Percentiles rank a stretch among this genome's conserved stretches.
Conservation (phyloP, 1,139 yeast species). For the Yamadazyma diospyri region DNA sequence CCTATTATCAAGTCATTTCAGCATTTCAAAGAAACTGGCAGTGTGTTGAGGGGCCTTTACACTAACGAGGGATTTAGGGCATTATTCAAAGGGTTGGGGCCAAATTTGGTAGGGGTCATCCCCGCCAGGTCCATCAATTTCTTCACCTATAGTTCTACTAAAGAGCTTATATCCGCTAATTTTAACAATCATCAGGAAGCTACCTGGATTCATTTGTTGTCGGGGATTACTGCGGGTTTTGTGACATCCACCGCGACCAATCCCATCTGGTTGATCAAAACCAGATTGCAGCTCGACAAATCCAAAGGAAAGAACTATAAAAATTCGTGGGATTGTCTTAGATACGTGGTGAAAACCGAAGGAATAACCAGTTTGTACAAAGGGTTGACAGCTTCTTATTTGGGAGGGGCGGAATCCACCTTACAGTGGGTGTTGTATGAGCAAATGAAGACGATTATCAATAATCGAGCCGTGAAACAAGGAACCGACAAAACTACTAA, state of each 20-base stretch:
- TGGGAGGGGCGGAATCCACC: constrained; percentile 92
- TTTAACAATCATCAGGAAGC: constrained; percentile 75
- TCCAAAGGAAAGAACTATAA: constrained; percentile 61
- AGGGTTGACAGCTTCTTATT: constrained; percentile 89
- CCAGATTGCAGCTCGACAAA: constrained; percentile 88
- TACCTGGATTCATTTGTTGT: constrained; percentile 78
- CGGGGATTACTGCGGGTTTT: constrained; percentile 94
- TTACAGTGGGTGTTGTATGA: constrained; percentile 97
- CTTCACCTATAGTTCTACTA: constrained; percentile 91
- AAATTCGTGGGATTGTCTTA: constrained; percentile 83
- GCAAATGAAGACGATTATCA: constrained; percentile 78
- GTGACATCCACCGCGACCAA: constrained; percentile 97
- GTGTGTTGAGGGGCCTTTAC: constrained; percentile 67
- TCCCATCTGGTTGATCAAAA: constrained; percentile 98
- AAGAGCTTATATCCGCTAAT: constrained; percentile 61
- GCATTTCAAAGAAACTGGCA: constrained; percentile 82
- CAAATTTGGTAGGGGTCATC: constrained; percentile 95
- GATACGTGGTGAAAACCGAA: constrained; percentile 66
- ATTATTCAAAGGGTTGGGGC: constrained; percentile 91
- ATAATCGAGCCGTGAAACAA: constrained; percentile 50
- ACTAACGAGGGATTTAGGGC: constrained; percentile 78
- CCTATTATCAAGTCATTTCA: constrained; percentile 46
- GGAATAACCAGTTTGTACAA: constrained; percentile 78
- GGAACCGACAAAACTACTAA: constrained; percentile 45
- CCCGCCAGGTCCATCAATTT: constrained; percentile 97